Base-by-base conservation (phyloP, 305 asterid genomes). In the Plantago coronopus region DNA sequence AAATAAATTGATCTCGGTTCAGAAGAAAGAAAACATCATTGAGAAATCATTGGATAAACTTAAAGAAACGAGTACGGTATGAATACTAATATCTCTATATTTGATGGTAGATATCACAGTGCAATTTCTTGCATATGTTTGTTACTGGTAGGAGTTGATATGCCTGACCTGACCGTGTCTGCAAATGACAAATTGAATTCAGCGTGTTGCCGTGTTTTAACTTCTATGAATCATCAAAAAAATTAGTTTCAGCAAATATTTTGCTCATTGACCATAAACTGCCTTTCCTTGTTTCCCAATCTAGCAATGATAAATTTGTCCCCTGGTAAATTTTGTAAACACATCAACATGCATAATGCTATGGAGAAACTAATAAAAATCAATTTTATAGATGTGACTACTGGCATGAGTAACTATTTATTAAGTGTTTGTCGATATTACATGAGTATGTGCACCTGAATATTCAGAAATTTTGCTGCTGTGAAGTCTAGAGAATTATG, bases 61-160 rank as follows among this genome's bases (percentile, higher is more conserved):
- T 80, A 89, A 81, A 78, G 94, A 85, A 79, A 83, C 99, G 17
- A 83, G 94, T 84, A 85, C 94, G 76, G 97, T 93, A 83, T 55
- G 79, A 44, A 51, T 64, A 19, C 49, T 68, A 63, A 61, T 61
- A 64, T 71, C 62, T 73, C 57, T 71, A 54, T 67, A 43, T 79
- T 43, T 37, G 61, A 60, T 64, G 20, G 22, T 21, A 27, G 18
- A 57, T 23, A 46, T 48, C 37, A 48, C 50, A 21, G 48, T 57
- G 22, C 23, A 46, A 48, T 64, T 61, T 40, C 47, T 51, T 62
- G 10, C 58, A 58, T 54, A 53, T 59, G 34, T 60, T 23, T 27
- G 53, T 54, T 53, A 29, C 62, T 27, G 40, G 61, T 62, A 48
- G 57, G 54, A 61, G 63, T 37, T 56, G 40, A 54, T 48, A 47